Evolutionary conservation across 2,329 filamentous ascomycete species (phyloP).

Genomic region (Venturia nashicola): DNA sequence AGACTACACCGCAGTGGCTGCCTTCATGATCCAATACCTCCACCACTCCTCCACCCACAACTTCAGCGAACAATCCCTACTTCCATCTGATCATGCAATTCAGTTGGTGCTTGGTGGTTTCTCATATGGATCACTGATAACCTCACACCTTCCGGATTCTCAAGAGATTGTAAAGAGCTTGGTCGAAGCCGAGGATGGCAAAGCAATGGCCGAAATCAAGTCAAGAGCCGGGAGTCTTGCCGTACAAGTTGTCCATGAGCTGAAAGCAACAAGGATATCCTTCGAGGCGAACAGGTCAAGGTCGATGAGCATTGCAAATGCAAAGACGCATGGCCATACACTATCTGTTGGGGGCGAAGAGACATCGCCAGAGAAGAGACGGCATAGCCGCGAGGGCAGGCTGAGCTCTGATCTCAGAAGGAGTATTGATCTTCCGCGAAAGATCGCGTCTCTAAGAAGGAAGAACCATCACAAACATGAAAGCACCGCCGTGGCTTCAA

Average conservation of each 20-base stretch:
- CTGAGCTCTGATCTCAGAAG: slow-evolving; percentile 4
- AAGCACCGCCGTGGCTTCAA: no score
- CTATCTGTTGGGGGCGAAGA: slow-evolving; percentile 11
- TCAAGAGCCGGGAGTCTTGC: slow-evolving; percentile 58
- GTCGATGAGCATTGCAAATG: background rate
- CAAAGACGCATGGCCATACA: slow-evolving; percentile 1
- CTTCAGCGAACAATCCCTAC: background rate
- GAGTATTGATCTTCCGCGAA: slow-evolving; percentile 11
- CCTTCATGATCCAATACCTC: slow-evolving; percentile 11
- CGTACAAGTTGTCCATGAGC: slow-evolving; percentile 8
- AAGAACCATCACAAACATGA: background rate
- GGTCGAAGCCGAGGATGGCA: slow-evolving; percentile 36
- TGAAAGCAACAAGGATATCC: background rate
- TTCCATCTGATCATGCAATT: slow-evolving; percentile 10
- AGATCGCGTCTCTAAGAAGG: background rate
- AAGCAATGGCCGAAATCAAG: slow-evolving; percentile 55
- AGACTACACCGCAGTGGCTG: slow-evolving; percentile 59
- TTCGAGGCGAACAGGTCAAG: background rate
- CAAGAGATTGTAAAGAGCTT: slow-evolving; percentile 48
- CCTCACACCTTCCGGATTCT: slow-evolving; percentile 55
- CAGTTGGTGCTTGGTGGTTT: slow-evolving; percentile 61
- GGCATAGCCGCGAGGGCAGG: slow-evolving; percentile 6
- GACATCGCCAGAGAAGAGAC: slow-evolving; percentile 9
- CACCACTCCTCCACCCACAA: background rate
- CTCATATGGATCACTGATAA: slow-evolving; percentile 80